Evolutionary conservation across 2,329 filamentous ascomycete species (phyloP), one percentile per base, ranked within the genome.

Genomic region (Biscogniauxia sp.): DNA sequence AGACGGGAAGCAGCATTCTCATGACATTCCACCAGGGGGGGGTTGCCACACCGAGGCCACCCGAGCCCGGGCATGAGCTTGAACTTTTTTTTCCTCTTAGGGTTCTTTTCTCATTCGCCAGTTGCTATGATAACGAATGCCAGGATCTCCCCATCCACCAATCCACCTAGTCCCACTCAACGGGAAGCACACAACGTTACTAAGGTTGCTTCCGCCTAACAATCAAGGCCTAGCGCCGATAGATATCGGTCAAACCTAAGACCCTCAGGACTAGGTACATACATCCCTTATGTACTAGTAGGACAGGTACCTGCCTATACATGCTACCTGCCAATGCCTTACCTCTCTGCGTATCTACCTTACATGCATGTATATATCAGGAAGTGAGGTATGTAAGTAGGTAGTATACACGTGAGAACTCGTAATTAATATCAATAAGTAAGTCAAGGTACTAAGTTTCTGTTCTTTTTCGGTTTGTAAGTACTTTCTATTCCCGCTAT

Each of bases 91-190:
- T 45, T 45, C 11, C 13, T 45, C 37, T n/a, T 23, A 23, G 23
- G 23, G 23, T 23, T 23, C 23, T 37, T 11, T 28, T 49, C 53
- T 60, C 51, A 65, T 65, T 65, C 59, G 64, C 20, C 26, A 56
- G 49, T 61, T n/a, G 20, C 45, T 25, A 54, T 59, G 64, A 65
- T 65, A 65, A 65, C 64, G 54, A 50, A 55, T 45, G 9, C 45
- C 37, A n/a, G n/a, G 20, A 25, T 49, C 11, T 19, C 41, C 28
- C 37, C 37, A 17, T 37, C 41, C 25, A 49, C n/a, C 5, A 28
- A 25, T n/a, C 9, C 19, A 26, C 25, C 8, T 23, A 49, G 11
- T 8, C n/a, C 32, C 17, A 55, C 54, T 41, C 54, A 23, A 45
- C 45, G 37, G n/a, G 54, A 23, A 32, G 52, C 25, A 37, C 37